Evolutionary conservation across 1,284 basidiomycete species (phyloP).

Genomic region (Pseudozyma tsukubaensis): DNA sequence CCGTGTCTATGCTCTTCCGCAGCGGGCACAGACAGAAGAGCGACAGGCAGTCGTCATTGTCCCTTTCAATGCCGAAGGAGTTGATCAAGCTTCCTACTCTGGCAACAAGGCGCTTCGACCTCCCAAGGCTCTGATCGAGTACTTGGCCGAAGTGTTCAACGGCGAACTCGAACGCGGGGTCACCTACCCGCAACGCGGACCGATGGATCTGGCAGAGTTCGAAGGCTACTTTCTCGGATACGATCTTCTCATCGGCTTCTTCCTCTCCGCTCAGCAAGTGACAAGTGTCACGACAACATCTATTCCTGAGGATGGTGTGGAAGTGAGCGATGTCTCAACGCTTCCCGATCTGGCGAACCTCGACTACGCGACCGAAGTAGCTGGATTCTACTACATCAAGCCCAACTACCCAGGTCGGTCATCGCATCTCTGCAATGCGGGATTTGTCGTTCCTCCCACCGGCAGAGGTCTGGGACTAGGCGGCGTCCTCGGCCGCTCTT

Average conservation of each 20-base stretch:
- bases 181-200: slow-evolving; percentile 57
- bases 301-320: slow-evolving; percentile 16
- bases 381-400: slow-evolving; percentile 76
- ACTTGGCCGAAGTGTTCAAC: slow-evolving; percentile 49
- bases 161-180: slow-evolving; percentile 52
- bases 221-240: slow-evolving; percentile 53
- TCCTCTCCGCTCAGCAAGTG: slow-evolving; percentile 23
- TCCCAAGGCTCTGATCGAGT: slow-evolving; percentile 23
- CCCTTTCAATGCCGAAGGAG: slow-evolving; percentile 42
- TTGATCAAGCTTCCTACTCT: slow-evolving; percentile 14
- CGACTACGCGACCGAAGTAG: slow-evolving; percentile 70
- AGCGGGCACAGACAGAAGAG: slow-evolving; percentile 26
- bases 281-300: background rate
- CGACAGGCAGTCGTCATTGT: slow-evolving; percentile 35
- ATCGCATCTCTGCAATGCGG: slow-evolving; percentile 90
- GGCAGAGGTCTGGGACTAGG: slow-evolving; percentile 81
- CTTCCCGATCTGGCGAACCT: slow-evolving; percentile 21
- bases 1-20: slow-evolving; percentile 43
- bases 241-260: slow-evolving; percentile 46
- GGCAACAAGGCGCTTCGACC: slow-evolving; percentile 14
- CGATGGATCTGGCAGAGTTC: slow-evolving; percentile 47
- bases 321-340: slow-evolving; percentile 4
- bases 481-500: slow-evolving; percentile 80
- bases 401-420: slow-evolving; percentile 76
- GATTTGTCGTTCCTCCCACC: slow-evolving; percentile 82